Base-by-base conservation (phyloP, 2,329 filamentous ascomycete genomes). In the Stagonosporopsis vannaccii region DNA sequence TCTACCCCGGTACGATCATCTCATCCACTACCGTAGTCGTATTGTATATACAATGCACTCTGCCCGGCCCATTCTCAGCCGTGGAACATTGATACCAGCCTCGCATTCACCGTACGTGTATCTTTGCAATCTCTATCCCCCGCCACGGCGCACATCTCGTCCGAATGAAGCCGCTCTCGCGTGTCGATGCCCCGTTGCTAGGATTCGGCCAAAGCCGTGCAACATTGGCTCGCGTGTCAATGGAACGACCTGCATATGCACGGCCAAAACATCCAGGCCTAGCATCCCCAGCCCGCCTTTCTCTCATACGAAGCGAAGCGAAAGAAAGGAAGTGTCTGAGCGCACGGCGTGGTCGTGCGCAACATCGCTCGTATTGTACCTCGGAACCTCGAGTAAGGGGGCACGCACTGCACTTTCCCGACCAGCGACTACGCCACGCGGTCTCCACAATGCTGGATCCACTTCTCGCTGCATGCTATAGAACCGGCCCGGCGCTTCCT, bases 151-250 rank as follows among this genome's bases (percentile, higher is more conserved):
- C 23, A 30, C 6, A 9, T 26, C 12, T n/a, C 11, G 8, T 15
- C 25, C 15, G 8, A 30, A 9, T 26, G 23, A 43, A 17, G n/a
- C 26, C 17, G n/a, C 15, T 43, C 23, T 43, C 41, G 23, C 33
- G 33, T 47, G 33, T 37, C 39, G 8, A 28, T 17, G 2, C 13
- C 33, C 19, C 23, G 23, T 37, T 26, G 44, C 33, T 17, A 36
- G 23, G 33, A 23, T 26, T 22, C 23, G 12, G 7, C n/a, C 12
- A 23, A 28, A 26, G 50, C 30, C 11, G 41, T 56, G 46, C 22
- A 20, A 50, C 52, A 56, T 55, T 55, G 45, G n/a, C 26, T 50
- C 44, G 23, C 46, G 52, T 55, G 45, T 50, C 45, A 26, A 33
- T 1, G 7, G 13, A 45, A 30, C 43, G 30, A 48, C 43, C 51